Conservation (phyloP, 768 basidiomycete genomes). For the Chlorophyllum brunneum region DNA sequence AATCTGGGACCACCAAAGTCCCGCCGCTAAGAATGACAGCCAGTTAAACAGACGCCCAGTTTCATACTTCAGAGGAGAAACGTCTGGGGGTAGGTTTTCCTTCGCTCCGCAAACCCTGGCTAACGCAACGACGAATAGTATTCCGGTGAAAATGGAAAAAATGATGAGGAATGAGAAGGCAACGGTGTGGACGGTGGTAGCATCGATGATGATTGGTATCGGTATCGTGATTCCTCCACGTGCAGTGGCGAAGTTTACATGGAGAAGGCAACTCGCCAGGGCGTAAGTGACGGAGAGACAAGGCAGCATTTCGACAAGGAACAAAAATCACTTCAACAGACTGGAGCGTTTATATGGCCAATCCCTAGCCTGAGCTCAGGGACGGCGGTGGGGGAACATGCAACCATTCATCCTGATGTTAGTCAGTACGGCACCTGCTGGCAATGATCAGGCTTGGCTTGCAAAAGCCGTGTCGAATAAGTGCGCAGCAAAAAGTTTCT, state of each 20-base stretch:
- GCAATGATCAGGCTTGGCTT: no score
- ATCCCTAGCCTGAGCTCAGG: no score
- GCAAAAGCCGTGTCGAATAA: no score
- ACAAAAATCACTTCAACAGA: no score
- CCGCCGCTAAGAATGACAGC: background rate
- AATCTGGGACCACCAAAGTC: conserved; percentile 5
- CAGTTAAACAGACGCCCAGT: background rate
- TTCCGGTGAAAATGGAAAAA: background rate
- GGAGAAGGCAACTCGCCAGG: background rate
- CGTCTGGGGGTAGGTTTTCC: background rate
- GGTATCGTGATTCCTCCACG: background rate
- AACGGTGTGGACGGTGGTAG: background rate
- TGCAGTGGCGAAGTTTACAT: background rate
- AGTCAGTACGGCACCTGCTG: no score
- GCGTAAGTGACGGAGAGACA: background rate
- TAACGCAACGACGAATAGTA: background rate
- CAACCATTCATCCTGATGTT: no score
- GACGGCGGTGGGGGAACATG: no score
- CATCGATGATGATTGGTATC: background rate
- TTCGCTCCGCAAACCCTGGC: background rate
- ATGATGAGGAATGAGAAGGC: conserved; percentile 5
- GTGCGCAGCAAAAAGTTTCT: no score
- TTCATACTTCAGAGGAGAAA: background rate
- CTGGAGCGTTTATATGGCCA: no score
- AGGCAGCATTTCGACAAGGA: background rate